These are phyloP conservation scores for Camellia lanceoleosa DNA, from an alignment of 148 eudicot species.

Conservation along the genomic window DNA sequence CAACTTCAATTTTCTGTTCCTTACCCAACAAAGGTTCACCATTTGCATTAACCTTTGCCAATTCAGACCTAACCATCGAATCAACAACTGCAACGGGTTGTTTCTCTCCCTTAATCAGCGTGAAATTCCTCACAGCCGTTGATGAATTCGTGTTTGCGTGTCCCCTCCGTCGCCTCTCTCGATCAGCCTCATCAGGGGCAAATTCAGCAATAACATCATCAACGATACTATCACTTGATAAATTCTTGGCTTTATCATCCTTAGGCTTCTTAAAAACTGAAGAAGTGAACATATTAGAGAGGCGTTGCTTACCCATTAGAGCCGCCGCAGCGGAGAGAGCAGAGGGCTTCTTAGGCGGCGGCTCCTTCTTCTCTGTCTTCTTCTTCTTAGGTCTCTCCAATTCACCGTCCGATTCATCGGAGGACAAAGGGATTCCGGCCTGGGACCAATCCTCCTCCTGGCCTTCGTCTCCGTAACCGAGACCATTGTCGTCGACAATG, in stretches of 20 bases:
- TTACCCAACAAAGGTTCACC: constrained; percentile 13
- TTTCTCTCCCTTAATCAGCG: constrained; percentile 29
- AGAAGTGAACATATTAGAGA: constrained; percentile 73
- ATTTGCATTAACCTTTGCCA: constrained; percentile 14
- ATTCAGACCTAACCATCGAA: constrained; percentile 18
- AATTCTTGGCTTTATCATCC: constrained; percentile 37
- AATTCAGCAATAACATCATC: constrained; percentile 92
- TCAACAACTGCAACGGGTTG: constrained; percentile 15
- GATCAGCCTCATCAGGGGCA: constrained; percentile 82
- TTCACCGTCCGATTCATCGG: constrained; percentile 56
- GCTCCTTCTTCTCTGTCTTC: constrained; percentile 48
- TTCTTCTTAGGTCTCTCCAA: constrained; percentile 39
- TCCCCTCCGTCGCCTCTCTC: constrained; percentile 61
- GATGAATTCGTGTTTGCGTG: constrained; percentile 28
- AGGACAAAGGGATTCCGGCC: constrained; percentile 35
- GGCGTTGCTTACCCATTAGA: constrained; percentile 73
- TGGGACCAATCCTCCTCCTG: constrained; percentile 91
- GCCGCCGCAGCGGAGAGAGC: constrained; percentile 66
- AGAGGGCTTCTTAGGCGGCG: constrained; percentile 45
- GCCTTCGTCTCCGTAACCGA: constrained; percentile 78
- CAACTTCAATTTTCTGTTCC: constrained; percentile 22
- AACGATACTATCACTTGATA: constrained; percentile 66
- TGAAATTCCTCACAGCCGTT: constrained; percentile 11
- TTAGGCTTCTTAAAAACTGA: constrained; percentile 61
- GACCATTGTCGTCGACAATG: constrained; percentile 63